A percentile compares a stretch with the other conserved stretches of the same genome.
Evolutionary conservation across 148 eudicot genomes (phyloP).

Genomic region (Cornus florida): DNA sequence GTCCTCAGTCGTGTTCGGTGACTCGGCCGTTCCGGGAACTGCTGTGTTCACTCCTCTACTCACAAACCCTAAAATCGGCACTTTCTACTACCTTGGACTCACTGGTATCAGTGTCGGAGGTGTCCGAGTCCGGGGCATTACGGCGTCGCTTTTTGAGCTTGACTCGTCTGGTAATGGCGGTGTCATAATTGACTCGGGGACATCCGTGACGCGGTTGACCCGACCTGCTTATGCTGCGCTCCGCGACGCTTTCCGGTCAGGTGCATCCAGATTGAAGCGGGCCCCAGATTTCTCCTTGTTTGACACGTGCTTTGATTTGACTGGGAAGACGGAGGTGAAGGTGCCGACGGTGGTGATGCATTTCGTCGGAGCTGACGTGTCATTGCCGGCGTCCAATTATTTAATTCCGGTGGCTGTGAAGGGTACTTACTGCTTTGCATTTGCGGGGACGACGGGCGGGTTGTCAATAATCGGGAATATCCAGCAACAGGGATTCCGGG

Average conservation of each 20-base stretch:
- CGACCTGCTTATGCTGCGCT: conserved; percentile 78
- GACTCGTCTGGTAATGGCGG: conserved; percentile 77
- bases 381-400: conserved; percentile 82
- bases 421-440: conserved; percentile 87
- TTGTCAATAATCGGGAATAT: conserved; percentile 92
- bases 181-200: conserved; percentile 85
- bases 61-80: conserved; percentile 76
- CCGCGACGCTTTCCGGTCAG: conserved; percentile 65
- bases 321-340: conserved; percentile 73
- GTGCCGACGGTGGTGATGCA: conserved; percentile 95
- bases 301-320: conserved; percentile 84
- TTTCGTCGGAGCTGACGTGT: conserved; percentile 64
- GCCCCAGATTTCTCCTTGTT: conserved; percentile 73
- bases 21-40: conserved; percentile 43
- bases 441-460: conserved; percentile 79
- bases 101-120: conserved; percentile 91
- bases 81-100: conserved; percentile 81
- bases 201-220: conserved; percentile 82
- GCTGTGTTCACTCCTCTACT: conserved; percentile 78
- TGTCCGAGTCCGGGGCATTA: conserved; percentile 51
- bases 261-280: conserved; percentile 53
- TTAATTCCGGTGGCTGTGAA: conserved; percentile 80
- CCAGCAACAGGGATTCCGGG: conserved; percentile 94
- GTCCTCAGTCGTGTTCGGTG: conserved; percentile 77
- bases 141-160: conserved; percentile 61